phyloP scores from a whole-genome alignment of 1,139 yeast genomes.

The Scheffersomyces titani region DNA sequence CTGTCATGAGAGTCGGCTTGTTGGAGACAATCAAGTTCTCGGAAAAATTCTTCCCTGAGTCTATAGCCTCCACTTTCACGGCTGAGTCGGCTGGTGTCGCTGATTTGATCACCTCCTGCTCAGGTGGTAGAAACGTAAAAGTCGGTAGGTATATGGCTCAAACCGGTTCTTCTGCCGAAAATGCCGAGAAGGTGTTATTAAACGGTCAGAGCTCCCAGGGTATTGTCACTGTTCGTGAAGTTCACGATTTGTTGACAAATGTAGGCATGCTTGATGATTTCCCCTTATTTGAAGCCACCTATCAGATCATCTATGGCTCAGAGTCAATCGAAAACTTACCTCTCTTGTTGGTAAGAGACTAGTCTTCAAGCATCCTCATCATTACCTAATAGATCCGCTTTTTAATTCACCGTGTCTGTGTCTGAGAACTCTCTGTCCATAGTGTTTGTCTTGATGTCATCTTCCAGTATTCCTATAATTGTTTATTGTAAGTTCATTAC shows the following conservation, averaged over 20 bases:
- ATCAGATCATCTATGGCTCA: constrained; percentile 44
- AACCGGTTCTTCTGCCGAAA: constrained; percentile 44
- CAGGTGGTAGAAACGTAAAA: constrained; percentile 53
- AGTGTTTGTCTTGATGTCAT: neutral
- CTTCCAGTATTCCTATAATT: neutral
- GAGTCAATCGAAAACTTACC: constrained; percentile 48
- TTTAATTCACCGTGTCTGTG: neutral
- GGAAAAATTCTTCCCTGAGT: constrained; percentile 42
- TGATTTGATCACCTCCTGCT: constrained; percentile 50
- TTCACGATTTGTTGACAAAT: constrained; percentile 44
- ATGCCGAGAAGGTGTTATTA: constrained; percentile 46
- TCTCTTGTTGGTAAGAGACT: constrained; percentile 28
- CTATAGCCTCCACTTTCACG: constrained; percentile 41
- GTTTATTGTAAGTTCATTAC: neutral
- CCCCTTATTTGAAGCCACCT: constrained; percentile 52
- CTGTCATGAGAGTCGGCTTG: constrained; percentile 50
- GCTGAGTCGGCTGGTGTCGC: constrained; percentile 54
- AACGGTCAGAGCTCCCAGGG: constrained; percentile 56
- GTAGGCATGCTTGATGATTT: constrained; percentile 35
- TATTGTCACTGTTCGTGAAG: constrained; percentile 49
- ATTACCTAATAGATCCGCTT: neutral
- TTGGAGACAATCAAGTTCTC: constrained; percentile 46
- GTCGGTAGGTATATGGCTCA: constrained; percentile 51
- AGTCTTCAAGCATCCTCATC: neutral
- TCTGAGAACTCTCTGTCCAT: neutral